These are phyloP conservation scores for Nicotiana tomentosiformis DNA, from an alignment of 257 asterid species.

Conservation along the genomic window DNA sequence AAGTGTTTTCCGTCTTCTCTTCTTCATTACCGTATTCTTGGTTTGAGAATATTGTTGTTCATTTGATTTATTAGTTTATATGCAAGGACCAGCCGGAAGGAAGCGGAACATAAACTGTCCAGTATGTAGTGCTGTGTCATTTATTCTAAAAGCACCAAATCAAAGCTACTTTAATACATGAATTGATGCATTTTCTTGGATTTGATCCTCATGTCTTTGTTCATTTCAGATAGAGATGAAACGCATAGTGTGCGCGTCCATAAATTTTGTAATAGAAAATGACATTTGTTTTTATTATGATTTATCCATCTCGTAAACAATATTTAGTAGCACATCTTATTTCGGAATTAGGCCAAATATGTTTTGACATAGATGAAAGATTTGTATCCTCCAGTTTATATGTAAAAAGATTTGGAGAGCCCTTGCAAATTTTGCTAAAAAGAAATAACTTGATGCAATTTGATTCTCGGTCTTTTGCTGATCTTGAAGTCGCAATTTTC, in stretches of 20 bases:
- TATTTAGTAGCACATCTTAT: background rate
- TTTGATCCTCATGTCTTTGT: conserved; percentile 96
- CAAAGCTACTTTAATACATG: conserved; percentile 80
- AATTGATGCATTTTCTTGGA: conserved; percentile 93
- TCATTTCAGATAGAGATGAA: conserved; percentile 84
- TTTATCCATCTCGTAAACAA: background rate
- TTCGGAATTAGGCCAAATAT: background rate
- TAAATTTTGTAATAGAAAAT: background rate
- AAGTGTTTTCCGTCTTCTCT: no score
- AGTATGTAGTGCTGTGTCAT: no score
- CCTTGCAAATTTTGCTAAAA: background rate
- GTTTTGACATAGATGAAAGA: background rate
- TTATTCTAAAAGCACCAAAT: no score
- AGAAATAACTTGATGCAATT: no score
- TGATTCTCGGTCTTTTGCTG: no score
- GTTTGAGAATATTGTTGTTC: no score
- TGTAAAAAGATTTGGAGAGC: background rate
- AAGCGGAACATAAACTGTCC: no score
- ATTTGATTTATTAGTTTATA: no score
- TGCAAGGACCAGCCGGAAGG: no score
- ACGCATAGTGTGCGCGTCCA: background rate
- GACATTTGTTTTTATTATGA: background rate
- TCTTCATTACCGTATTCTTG: no score
- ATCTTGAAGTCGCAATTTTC: no score
- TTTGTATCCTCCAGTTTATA: background rate